Base-by-base conservation (phyloP, 2,329 filamentous ascomycete species). In the Rutstroemia sp. region DNA sequence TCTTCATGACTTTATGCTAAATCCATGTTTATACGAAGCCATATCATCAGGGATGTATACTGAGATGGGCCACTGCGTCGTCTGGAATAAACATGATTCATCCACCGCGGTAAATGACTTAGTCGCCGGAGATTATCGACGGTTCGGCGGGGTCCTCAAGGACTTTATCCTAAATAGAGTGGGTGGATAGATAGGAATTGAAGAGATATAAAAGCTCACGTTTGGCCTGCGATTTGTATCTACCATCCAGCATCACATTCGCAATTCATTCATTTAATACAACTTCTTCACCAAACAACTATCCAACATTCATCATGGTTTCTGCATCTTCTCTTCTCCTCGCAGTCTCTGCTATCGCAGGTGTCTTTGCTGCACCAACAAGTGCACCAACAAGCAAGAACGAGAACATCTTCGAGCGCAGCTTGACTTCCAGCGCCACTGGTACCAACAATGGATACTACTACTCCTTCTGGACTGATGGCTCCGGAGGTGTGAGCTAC, bases 381-480 rank as follows among this genome's bases (percentile, higher is more conserved):
- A 51, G 41, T 14, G 41, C 42, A 2, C 54, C 54, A 42, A 25
- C 52, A 9, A 51, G 41, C 16, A 39, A 30, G 12, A 51, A 56
- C 19, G 12, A 27, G 14, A 51, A 51, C 6, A 12, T 56, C 2
- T 38, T 51, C 23, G 44, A 48, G 10, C 34, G 41, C 14, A 27
- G 23, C 17, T 50, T 52, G 25, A 57, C 55, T n/a, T 37, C 49
- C 6, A 54, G 49, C 14, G 12, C 49, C 9, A 57, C 55, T 21
- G 55, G 55, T 42, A 57, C 55, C 1, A 54, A 21, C 12, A 21
- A 21, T 19, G 55, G 55, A 9, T 57, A 47, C 72, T 84, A 78
- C 73, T 84, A 79, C 69, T 80, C 77, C 10, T 83, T 75, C 73
- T 84, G 79, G 79, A 80, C 76, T 56, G 80, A 83, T 57, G 76